Percentiles rank a stretch among this genome's conserved stretches.
These are phyloP conservation scores for Pulveroboletus ravenelii DNA, from an alignment of 768 basidiomycete genomes.

Conservation along the genomic window DNA sequence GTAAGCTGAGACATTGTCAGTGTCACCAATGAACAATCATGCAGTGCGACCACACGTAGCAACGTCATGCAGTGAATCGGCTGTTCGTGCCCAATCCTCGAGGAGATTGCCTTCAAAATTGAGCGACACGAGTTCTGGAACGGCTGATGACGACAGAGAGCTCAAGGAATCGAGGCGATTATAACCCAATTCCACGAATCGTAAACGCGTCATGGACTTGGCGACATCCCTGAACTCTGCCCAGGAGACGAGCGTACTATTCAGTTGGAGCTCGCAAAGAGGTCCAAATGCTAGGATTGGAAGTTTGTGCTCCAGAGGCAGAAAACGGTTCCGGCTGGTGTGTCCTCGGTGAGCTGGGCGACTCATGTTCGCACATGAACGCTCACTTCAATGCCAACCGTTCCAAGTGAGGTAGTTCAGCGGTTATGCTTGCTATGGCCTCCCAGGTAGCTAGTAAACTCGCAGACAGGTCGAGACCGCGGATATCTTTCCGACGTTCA, in stretches of 20 bases:
- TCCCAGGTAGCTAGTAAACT: constrained; percentile 75
- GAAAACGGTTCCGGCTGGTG: constrained; percentile 69
- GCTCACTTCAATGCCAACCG: constrained; percentile 77
- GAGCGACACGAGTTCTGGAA: constrained; percentile 41
- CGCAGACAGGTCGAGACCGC: constrained; percentile 75
- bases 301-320: constrained; percentile 31
- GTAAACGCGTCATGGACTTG: constrained; percentile 49
- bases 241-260: constrained; percentile 71
- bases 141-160: constrained; percentile 5
- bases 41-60: constrained; percentile 35
- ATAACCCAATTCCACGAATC: constrained; percentile 63
- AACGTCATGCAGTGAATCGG: constrained; percentile 40
- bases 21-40: background rate
- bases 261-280: constrained; percentile 68
- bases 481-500: constrained; percentile 49
- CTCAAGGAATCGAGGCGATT: constrained; percentile 47
- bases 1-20: constrained; percentile 39
- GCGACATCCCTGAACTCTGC: constrained; percentile 52
- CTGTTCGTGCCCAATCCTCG: constrained; percentile 50
- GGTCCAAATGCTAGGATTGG: constrained; percentile 42
- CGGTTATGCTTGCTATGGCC: constrained; percentile 55
- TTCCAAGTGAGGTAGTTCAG: constrained; percentile 57
- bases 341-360: constrained; percentile 15
- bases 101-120: constrained; percentile 72
- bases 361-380: constrained; percentile 8